Conservation (phyloP, 805 yeast genomes). For the Diddensiella transvaalensis region DNA sequence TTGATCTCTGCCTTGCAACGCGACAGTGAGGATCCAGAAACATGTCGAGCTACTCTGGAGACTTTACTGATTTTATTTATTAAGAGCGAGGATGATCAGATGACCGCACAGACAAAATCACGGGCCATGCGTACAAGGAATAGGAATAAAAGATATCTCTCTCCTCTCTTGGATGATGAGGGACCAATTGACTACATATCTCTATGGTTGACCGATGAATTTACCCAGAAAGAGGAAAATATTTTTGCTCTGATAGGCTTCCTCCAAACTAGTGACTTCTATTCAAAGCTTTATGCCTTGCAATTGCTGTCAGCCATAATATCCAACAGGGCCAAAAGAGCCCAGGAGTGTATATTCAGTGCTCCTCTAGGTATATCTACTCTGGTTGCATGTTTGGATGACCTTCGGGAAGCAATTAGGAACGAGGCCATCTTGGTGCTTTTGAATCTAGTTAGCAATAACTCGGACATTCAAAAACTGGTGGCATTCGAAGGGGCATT, state of each 20-base stretch:
- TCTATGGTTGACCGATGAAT: conserved; percentile 91
- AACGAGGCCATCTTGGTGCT: conserved; percentile 80
- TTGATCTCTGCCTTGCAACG: conserved; percentile 60
- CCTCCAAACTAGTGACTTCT: conserved; percentile 58
- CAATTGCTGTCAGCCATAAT: conserved; percentile 83
- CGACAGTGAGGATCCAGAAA: conserved; percentile 66
- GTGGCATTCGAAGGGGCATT: conserved; percentile 94
- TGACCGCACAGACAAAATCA: background rate
- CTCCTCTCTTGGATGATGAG: conserved; percentile 57
- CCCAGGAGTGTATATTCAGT: conserved; percentile 68
- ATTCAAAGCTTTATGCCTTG: conserved; percentile 71
- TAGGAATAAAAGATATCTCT: conserved; percentile 41
- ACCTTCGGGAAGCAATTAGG: conserved; percentile 76
- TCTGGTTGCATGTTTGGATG: conserved; percentile 59
- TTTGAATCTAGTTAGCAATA: conserved; percentile 75
- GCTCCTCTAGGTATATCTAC: conserved; percentile 79
- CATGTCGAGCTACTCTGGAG: conserved; percentile 77
- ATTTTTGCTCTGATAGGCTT: conserved; percentile 49
- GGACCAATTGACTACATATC: conserved; percentile 74
- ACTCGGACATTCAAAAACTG: conserved; percentile 81
- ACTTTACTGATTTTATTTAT: conserved; percentile 79
- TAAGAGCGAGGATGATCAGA: conserved; percentile 35
- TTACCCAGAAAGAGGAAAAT: conserved; percentile 54
- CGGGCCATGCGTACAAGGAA: background rate
- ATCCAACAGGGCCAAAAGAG: conserved; percentile 65